Base-by-base conservation (phyloP, 306 rosid species). In the Astragalus membranaceus region DNA sequence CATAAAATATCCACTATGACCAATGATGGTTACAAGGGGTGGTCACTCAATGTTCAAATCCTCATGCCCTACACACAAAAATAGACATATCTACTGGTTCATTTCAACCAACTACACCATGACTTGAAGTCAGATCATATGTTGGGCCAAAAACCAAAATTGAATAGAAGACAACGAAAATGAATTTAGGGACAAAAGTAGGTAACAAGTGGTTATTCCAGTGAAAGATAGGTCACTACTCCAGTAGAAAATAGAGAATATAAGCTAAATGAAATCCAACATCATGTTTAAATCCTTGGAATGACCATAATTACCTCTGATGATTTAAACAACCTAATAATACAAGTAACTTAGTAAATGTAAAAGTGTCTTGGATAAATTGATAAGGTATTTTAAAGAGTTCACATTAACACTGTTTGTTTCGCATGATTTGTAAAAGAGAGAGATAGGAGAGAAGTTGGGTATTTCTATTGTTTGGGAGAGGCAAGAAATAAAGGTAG, bases 211-310 rank as follows among this genome's bases (percentile, higher is more conserved):
- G 23, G 41, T 61, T 16, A 57, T 48, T 63, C 10, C 16, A 36
- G 44, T 6, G 17, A 37, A 54, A 36, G 64, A 20, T 29, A 66
- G 32, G 60, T 14, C 63, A 79, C 30, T 29, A 56, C 10, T 64
- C 13, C 70, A 48, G 37, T 15, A 15, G 35, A 48, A 51, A 58
- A 33, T 42, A 43, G 35, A 62, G 53, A 69, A 57, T 32, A 41
- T 42, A 43, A 70, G 61, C 49, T 56, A 59, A 74, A 57, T 55
- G 26, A 54, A 42, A 75, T 16, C 53, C 60, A 69, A 64, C 30
- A 74, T 20, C 71, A 66, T 29, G 17, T 36, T 26, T 46, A 81
- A 72, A 59, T 44, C 59, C 64, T 60, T 30, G 49, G 55, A 58
- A 52, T 59, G 50, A 14, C 16, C 64, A 30, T 30, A 66, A 59